phyloP scores from a whole-genome alignment of 495 filamentous ascomycete species.

The Daldinia childiae region DNA sequence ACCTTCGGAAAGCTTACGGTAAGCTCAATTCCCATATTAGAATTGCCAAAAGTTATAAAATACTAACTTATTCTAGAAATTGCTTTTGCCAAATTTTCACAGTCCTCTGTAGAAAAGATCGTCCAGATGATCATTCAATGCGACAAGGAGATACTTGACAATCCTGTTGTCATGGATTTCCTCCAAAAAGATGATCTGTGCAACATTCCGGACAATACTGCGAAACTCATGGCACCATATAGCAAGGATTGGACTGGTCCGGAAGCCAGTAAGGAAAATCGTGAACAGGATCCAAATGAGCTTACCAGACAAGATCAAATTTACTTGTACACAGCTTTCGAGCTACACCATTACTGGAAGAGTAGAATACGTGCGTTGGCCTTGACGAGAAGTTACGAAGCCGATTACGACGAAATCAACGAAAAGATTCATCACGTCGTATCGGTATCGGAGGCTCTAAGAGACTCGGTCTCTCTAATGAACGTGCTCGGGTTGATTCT shows the following conservation, averaged over 20 bases:
- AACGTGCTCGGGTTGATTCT: constrained; percentile 95
- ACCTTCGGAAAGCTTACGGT: constrained; percentile 88
- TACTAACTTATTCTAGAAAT: constrained; percentile 69
- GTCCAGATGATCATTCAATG: constrained; percentile 95
- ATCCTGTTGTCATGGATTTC: constrained; percentile 97
- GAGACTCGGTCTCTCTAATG: constrained; percentile 91
- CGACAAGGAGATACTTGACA: constrained; percentile 89
- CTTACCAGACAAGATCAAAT: constrained; percentile 95
- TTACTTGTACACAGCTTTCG: constrained; percentile 90
- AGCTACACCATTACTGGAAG: constrained; percentile 99
- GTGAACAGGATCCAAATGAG: constrained; percentile 88
- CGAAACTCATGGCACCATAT: constrained; percentile 93
- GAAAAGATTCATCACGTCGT: constrained; percentile 84
- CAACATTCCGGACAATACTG: constrained; percentile 86
- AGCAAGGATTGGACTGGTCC: constrained; percentile 96
- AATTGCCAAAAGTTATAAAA: neutral
- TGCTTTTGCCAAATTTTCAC: constrained; percentile 87
- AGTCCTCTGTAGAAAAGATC: constrained; percentile 79
- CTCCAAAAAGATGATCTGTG: constrained; percentile 91
- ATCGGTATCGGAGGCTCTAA: constrained; percentile 83
- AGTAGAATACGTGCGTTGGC: constrained; percentile 89
- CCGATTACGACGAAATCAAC: constrained; percentile 91
- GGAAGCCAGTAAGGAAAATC: constrained; percentile 77
- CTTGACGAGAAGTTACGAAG: constrained; percentile 84
- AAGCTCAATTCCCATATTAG: constrained; percentile 38